Conservation (phyloP, 495 filamentous ascomycete species). For the Lophiostoma macrostomum region DNA sequence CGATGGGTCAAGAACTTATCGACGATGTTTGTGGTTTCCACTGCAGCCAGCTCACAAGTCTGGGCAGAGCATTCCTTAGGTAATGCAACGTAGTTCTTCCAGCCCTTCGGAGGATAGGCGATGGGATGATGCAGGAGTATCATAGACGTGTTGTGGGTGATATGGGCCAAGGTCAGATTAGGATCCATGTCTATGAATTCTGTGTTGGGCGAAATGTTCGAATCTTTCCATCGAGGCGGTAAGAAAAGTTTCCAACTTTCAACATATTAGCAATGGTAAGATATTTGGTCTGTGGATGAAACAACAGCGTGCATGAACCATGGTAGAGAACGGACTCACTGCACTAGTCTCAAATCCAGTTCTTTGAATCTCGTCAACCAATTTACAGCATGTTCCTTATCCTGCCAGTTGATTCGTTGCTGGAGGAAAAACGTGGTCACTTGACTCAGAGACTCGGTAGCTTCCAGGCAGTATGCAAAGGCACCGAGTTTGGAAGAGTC, state of each 20-base stretch:
- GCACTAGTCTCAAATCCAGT: conserved; percentile 7
- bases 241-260: conserved; percentile 7
- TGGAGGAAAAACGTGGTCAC: conserved; percentile 17
- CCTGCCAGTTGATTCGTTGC: conserved; percentile 18
- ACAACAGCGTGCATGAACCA: no score
- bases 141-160: conserved; percentile 16
- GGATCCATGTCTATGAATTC: conserved; percentile 10
- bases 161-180: conserved; percentile 11
- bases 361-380: conserved; percentile 13
- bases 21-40: conserved; percentile 4
- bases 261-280: no score
- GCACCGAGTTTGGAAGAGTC: conserved; percentile 9
- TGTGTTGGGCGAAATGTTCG: conserved; percentile 5
- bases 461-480: conserved; percentile 16
- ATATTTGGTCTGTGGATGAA: no score
- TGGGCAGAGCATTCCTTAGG: conserved; percentile 7
- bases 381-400: conserved; percentile 9
- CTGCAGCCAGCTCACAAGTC: conserved; percentile 7
- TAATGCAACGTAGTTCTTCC: conserved; percentile 8
- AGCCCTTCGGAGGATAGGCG: conserved; percentile 8
- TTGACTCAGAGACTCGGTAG: conserved; percentile 7
- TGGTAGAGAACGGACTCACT: not conserved
- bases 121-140: conserved; percentile 12
- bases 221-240: conserved; percentile 14
- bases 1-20: conserved; percentile 5